Evolutionary conservation across 2,329 filamentous ascomycete genomes (phyloP), one percentile per base, ranked within the genome.

Genomic region (Aspergillus sclerotialis): DNA sequence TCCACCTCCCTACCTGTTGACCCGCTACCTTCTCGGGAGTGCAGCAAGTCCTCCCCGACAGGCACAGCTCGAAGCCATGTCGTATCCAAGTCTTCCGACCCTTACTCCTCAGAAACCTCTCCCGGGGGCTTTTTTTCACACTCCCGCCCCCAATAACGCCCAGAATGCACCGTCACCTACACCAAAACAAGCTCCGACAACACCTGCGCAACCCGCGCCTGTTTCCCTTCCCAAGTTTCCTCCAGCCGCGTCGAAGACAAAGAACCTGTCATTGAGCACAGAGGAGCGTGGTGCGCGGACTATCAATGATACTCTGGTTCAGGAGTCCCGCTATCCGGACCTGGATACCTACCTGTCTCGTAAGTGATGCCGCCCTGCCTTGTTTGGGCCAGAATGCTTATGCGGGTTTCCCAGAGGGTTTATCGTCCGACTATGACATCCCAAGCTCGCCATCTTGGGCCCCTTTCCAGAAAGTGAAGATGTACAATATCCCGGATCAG

Each of bases 341-440:
- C 69, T 98, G 12, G 90, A 96, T 59, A 83, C 78, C 38, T 94
- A 94, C 65, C 80, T 93, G 51, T 78, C 81, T 64, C 86, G 88
- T 92, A 71, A 72, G 85, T 75, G 32, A 35, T 25, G n/a, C n/a
- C 23, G 30, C 19, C 13, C 27, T 28, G 17, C 14, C 14, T 37
- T 30, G 32, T 32, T 5, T 28, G 8, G 34, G 36, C 34, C 36
- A 44, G 46, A 42, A 42, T 55, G 67, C 49, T 43, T 45, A 38
- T 21, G 5, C 14, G 23, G 34, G 10, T 28, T 30, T 27, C 38
- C 44, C 49, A 93, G 86, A 89, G 67, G 88, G 92, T 44, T 80
- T 84, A 45, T 94, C 89, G 4, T 90, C 85, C 51, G 88, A 94
- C 45, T 96, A 96, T 65, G 87, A 95, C 50, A 68, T 94, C 31